Conservation (phyloP, 169 alveolate species). For the Eimeria praecox region DNA sequence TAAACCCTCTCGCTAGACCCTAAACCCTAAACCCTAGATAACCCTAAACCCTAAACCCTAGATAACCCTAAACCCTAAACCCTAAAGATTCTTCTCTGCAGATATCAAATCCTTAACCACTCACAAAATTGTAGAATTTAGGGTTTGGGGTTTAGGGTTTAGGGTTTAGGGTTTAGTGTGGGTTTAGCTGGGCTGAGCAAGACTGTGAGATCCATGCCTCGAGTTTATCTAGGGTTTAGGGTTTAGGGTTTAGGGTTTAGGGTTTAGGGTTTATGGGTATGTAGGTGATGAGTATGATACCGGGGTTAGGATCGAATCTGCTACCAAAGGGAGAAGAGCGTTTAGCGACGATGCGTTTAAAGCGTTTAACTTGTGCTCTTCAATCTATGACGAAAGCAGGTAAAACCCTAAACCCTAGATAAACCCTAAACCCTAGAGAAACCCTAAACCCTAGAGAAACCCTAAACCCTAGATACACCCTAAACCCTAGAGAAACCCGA, state of each 20-base stretch:
- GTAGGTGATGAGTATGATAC: conserved; percentile 97
- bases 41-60: not conserved
- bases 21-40: not conserved
- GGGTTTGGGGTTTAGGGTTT: too few species aligned
- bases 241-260: conserved; percentile 35
- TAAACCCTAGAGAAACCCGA: too few species aligned
- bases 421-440: too few species aligned
- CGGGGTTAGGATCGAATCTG: conserved; percentile 94
- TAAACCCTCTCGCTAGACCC: too few species aligned
- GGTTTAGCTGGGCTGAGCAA: too few species aligned
- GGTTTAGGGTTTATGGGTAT: not conserved
- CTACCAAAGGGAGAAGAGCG: conserved; percentile 97
- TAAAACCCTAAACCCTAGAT: not conserved
- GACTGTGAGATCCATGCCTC: too few species aligned
- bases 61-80: not conserved
- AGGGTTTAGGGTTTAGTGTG: conserved; percentile 5
- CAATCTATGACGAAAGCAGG: conserved; percentile 97
- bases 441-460: not conserved
- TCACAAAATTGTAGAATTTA: too few species aligned
- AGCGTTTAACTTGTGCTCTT: conserved; percentile 97
- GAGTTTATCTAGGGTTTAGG: not conserved
- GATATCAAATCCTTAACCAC: too few species aligned
- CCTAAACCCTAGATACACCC: not conserved
- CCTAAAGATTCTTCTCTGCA: too few species aligned
- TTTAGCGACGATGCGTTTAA: conserved; percentile 97